Conservation (phyloP, 306 rosid species). For the Castanopsis chinensis region DNA sequence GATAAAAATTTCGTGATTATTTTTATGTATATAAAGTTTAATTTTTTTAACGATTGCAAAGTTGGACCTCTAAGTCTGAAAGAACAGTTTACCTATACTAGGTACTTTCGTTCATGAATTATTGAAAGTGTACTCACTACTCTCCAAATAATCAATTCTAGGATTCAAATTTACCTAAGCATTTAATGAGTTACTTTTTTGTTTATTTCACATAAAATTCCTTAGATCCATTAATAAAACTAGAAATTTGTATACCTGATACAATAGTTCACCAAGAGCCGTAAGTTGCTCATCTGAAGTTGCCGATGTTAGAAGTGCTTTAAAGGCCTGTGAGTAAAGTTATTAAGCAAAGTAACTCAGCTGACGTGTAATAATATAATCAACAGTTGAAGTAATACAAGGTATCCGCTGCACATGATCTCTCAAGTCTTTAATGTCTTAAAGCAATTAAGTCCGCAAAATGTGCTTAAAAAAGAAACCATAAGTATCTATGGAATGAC, state of each 20-base stretch:
- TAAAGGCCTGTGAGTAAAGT: slow-evolving; percentile 61
- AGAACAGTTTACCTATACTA: not conserved
- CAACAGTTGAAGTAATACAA: not conserved
- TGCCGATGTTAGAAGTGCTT: slow-evolving; percentile 77
- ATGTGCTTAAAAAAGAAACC: not conserved
- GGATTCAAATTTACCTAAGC: not conserved
- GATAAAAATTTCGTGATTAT: not conserved
- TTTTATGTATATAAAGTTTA: not conserved
- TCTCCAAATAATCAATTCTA: not conserved
- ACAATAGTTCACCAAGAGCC: slow-evolving; percentile 82
- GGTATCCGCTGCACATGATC: not conserved
- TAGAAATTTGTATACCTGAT: slow-evolving; percentile 60
- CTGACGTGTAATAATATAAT: not conserved
- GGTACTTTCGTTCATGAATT: not conserved
- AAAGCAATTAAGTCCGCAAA: not conserved
- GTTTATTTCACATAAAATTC: not conserved
- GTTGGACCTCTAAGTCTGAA: not conserved
- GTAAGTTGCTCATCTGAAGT: slow-evolving; percentile 72
- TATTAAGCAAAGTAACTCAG: slow-evolving; percentile 8
- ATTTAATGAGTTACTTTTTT: not conserved
- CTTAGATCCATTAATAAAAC: not conserved
- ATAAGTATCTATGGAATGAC: not conserved
- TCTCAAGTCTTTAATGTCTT: not conserved
- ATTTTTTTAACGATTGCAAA: not conserved
- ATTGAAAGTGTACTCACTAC: not conserved